Conservation (phyloP, 768 basidiomycete genomes). For the Leucocoprinus birnbaumii region DNA sequence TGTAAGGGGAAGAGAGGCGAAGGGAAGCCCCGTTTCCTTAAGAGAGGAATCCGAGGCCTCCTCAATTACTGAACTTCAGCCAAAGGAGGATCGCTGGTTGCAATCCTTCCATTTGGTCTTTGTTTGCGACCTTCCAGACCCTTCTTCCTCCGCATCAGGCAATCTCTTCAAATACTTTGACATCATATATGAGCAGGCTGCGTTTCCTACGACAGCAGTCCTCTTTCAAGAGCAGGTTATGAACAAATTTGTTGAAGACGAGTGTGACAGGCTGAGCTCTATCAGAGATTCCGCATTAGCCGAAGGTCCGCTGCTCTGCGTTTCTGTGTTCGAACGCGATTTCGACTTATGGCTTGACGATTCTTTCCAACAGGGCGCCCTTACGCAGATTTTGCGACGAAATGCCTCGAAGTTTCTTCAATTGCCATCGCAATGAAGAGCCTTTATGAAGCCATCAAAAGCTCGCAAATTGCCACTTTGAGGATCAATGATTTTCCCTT, state of each 20-base stretch:
- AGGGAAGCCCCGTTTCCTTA: slow-evolving; percentile 31
- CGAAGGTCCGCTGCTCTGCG: slow-evolving; percentile 44
- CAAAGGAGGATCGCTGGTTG: slow-evolving; percentile 45
- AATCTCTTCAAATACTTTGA: slow-evolving; percentile 81
- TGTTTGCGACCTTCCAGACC: slow-evolving; percentile 87
- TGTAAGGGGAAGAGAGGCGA: slow-evolving; percentile 53
- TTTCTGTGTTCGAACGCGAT: background rate
- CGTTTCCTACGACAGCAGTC: slow-evolving; percentile 88
- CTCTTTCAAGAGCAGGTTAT: slow-evolving; percentile 89
- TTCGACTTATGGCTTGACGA: slow-evolving; percentile 4
- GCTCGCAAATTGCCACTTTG: slow-evolving; percentile 72
- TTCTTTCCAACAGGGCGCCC: slow-evolving; percentile 44
- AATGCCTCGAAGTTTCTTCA: slow-evolving; percentile 64
- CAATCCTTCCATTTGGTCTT: slow-evolving; percentile 84
- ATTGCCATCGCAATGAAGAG: slow-evolving; percentile 78
- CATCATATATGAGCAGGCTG: slow-evolving; percentile 84
- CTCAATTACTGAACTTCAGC: slow-evolving; percentile 33
- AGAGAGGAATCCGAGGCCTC: slow-evolving; percentile 26
- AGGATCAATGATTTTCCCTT: slow-evolving; percentile 77
- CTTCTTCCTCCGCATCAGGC: slow-evolving; percentile 78
- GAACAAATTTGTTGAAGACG: slow-evolving; percentile 80
- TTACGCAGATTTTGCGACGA: slow-evolving; percentile 51
- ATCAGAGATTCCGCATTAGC: slow-evolving; percentile 70
- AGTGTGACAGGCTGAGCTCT: slow-evolving; percentile 69
- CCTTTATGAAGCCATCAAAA: slow-evolving; percentile 77